Evolutionary conservation across 352 stramenopile genomes (phyloP).

Genomic region (Phytophthora sp.): DNA sequence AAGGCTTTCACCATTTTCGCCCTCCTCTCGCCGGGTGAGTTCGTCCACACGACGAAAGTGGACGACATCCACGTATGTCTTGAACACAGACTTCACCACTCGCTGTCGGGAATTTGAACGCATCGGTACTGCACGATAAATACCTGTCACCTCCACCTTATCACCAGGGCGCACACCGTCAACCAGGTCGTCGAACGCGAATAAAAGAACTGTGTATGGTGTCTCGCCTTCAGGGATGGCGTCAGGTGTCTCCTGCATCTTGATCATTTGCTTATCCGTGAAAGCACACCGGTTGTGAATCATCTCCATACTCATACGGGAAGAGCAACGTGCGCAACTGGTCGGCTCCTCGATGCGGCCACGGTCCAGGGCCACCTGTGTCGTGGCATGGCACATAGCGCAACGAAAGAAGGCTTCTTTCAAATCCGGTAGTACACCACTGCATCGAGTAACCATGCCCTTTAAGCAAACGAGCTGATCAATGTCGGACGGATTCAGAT

Average conservation of each 20-base stretch:
- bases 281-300: constrained; percentile 98
- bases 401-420: constrained; percentile 98
- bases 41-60: constrained; percentile 96
- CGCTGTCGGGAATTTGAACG: constrained; percentile 94
- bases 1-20: constrained; percentile 31
- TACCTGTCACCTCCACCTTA: constrained; percentile 96
- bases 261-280: constrained; percentile 98
- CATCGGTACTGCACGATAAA: constrained; percentile 96
- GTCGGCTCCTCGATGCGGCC: constrained; percentile 96
- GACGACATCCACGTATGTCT: constrained; percentile 99
- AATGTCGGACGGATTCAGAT: constrained; percentile 97
- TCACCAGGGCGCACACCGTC: constrained; percentile 97
- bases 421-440: constrained; percentile 97
- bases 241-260: constrained; percentile 98
- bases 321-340: constrained; percentile 88
- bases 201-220: constrained; percentile 97
- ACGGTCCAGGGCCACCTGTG: constrained; percentile 94
- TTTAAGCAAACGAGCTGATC: constrained; percentile 97
- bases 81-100: constrained; percentile 97
- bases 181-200: constrained; percentile 98
- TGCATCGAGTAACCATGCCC: constrained; percentile 98
- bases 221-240: constrained; percentile 98
- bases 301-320: constrained; percentile 94
- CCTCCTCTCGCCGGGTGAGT: constrained; percentile 57
- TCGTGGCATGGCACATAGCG: constrained; percentile 91